Evolutionary conservation across 768 basidiomycete genomes (phyloP).

Genomic region (Pisolithus microcarpus): DNA sequence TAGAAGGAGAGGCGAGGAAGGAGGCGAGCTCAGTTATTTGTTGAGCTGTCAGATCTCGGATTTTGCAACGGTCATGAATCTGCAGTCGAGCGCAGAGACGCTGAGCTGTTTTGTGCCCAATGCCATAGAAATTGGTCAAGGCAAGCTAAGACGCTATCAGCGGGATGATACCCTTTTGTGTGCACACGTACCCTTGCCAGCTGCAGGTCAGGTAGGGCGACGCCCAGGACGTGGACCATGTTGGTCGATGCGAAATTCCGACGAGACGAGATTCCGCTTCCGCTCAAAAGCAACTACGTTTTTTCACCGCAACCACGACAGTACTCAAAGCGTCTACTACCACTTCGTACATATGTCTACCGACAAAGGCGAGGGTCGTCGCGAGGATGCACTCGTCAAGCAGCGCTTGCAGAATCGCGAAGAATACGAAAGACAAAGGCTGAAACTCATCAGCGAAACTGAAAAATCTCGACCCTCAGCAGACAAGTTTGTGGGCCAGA

Average conservation of each 20-base stretch:
- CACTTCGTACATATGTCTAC: slow-evolving; percentile 56
- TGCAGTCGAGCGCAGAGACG: slow-evolving; percentile 87
- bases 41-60: slow-evolving; percentile 73
- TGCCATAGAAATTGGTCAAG: slow-evolving; percentile 84
- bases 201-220: slow-evolving; percentile 70
- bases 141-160: slow-evolving; percentile 54
- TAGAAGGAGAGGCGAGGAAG: slow-evolving; percentile 85
- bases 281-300: background rate
- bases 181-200: slow-evolving; percentile 57
- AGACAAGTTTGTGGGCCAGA: slow-evolving; percentile 87
- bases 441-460: slow-evolving; percentile 77
- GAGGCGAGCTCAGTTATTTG: slow-evolving; percentile 92
- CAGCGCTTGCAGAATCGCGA: slow-evolving; percentile 74
- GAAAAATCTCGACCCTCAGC: slow-evolving; percentile 85
- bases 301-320: slow-evolving; percentile 4
- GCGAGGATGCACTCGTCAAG: slow-evolving; percentile 80
- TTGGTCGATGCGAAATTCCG: background rate
- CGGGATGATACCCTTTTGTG: background rate
- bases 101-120: slow-evolving; percentile 67
- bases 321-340: slow-evolving; percentile 9
- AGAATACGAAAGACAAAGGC: slow-evolving; percentile 76
- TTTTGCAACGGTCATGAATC: slow-evolving; percentile 79
- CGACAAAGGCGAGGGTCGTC: slow-evolving; percentile 75
- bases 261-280: too few relatives aligned
- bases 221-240: slow-evolving; percentile 87